These are phyloP conservation scores for Tetraselmis chui DNA, from an alignment of 139 green algal genomes.

Conservation along the genomic window DNA sequence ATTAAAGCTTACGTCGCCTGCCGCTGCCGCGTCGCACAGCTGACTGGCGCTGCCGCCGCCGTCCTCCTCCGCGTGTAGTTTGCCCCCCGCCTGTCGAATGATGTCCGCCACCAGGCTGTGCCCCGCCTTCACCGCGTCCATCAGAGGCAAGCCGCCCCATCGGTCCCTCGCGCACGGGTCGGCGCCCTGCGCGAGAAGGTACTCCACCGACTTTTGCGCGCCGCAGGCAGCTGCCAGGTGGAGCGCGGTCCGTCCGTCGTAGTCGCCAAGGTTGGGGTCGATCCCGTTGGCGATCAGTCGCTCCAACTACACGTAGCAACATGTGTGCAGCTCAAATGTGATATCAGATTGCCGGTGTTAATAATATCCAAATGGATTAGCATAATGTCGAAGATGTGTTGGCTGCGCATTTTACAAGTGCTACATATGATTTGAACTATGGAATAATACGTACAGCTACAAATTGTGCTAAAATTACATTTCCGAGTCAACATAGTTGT, in stretches of 20 bases:
- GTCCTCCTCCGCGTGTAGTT: background rate
- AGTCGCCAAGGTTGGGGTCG: constrained; percentile 22
- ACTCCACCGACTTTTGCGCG: background rate
- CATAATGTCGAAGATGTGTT: too few relatives aligned
- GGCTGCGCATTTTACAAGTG: too few relatives aligned
- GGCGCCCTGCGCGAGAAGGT: background rate
- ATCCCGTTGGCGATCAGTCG: constrained; percentile 20
- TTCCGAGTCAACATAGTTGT: too few relatives aligned
- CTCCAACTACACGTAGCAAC: constrained; percentile 20
- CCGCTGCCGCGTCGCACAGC: background rate
- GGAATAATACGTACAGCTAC: too few relatives aligned
- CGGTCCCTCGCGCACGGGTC: background rate
- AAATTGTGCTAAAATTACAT: too few relatives aligned
- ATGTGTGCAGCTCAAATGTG: too few relatives aligned
- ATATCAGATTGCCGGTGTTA: too few relatives aligned
- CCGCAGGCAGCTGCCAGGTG: constrained; percentile 26
- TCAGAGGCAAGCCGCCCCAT: background rate
- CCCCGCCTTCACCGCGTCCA: background rate
- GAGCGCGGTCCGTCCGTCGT: constrained; percentile 27
- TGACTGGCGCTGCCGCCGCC: background rate
- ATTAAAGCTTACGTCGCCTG: background rate
- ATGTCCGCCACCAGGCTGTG: background rate
- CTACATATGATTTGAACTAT: too few relatives aligned
- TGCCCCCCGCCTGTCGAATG: background rate
- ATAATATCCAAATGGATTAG: too few relatives aligned